Evolutionary conservation across 2,329 filamentous ascomycete genomes (phyloP).

Genomic region (Berkeleyomyces rouxiae): DNA sequence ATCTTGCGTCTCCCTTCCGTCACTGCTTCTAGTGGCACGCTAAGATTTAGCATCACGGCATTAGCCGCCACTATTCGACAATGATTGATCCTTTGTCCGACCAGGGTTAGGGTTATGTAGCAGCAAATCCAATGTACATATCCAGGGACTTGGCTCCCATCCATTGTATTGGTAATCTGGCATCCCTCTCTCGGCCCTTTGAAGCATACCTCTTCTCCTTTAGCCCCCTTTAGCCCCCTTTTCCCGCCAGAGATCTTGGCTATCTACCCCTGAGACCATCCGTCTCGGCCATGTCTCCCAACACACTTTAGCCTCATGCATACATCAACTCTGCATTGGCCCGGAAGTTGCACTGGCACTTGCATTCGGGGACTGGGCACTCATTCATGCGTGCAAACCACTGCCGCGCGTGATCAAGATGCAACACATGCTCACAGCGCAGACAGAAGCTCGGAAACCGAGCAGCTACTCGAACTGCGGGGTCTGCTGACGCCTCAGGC

Average conservation of each 20-base stretch:
- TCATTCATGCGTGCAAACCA: conserved; percentile 51
- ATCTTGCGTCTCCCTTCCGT: no score
- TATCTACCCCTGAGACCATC: background rate
- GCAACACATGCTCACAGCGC: conserved; percentile 49
- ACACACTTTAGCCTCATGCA: conserved; percentile 13
- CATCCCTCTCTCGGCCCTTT: no score
- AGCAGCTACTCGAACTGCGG: conserved; percentile 30
- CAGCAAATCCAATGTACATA: no score
- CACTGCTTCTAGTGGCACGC: no score
- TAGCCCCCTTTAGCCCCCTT: background rate
- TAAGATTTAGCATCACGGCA: no score
- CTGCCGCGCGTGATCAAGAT: conserved; percentile 48
- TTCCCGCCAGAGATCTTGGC: background rate
- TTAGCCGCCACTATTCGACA: no score
- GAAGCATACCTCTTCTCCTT: background rate
- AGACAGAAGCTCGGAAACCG: conserved; percentile 54
- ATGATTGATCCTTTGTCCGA: no score
- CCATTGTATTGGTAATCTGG: no score
- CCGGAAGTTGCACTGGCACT: conserved; percentile 45
- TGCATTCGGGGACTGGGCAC: conserved; percentile 52
- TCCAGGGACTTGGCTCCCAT: no score
- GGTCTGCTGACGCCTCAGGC: conserved; percentile 34
- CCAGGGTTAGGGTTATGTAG: no score
- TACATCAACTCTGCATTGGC: conserved; percentile 44
- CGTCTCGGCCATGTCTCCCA: background rate